Conservation (phyloP, 2,329 filamentous ascomycete species). For the Colletotrichum neosansevieriae region DNA sequence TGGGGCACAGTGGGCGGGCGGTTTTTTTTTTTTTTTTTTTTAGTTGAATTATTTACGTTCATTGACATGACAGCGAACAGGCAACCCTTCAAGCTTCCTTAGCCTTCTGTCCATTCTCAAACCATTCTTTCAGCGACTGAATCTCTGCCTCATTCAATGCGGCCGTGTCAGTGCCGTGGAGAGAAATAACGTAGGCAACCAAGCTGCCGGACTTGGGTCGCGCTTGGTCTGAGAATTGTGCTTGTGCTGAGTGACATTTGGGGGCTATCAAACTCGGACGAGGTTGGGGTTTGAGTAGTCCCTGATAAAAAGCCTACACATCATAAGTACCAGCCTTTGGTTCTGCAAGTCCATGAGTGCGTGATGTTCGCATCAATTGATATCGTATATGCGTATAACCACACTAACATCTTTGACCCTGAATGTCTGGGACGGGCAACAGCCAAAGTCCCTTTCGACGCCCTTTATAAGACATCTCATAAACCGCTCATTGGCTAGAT, state of each 20-base stretch:
- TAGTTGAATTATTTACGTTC: neutral
- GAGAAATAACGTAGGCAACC: slow-evolving; percentile 34
- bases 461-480: neutral
- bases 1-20: too few species aligned
- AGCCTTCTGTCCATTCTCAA: slow-evolving; percentile 13
- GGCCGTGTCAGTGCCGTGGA: slow-evolving; percentile 30
- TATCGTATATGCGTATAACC: too few species aligned
- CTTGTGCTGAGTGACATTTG: neutral
- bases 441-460: neutral
- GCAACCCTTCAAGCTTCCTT: neutral
- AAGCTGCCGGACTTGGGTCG: slow-evolving; percentile 14
- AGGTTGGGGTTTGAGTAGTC: neutral
- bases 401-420: too few species aligned
- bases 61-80: neutral
- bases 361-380: too few species aligned
- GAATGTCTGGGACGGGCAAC: neutral
- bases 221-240: neutral
- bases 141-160: slow-evolving; percentile 36
- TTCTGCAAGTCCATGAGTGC: too few species aligned
- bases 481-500: slow-evolving; percentile 4
- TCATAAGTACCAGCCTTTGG: too few species aligned
- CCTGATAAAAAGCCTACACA: too few species aligned
- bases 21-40: too few species aligned
- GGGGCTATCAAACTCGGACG: neutral
- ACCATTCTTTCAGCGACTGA: slow-evolving; percentile 34